Conservation (phyloP, 2,329 filamentous ascomycete genomes). For the Seiridium unicorne region DNA sequence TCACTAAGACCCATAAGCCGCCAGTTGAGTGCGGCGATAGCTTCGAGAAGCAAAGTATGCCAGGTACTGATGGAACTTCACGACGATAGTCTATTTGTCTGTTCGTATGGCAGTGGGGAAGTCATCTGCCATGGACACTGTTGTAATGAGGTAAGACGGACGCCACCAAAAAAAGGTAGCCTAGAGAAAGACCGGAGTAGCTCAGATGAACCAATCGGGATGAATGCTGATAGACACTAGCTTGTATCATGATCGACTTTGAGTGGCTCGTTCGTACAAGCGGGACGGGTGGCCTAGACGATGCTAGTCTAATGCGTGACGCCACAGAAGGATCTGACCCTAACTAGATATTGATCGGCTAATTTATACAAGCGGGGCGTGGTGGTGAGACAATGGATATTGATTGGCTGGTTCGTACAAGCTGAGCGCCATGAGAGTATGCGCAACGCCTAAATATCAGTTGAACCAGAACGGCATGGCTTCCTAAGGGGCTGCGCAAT, state of each 20-base stretch:
- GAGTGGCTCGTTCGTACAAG: not conserved
- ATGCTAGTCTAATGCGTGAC: not conserved
- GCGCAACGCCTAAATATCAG: not conserved
- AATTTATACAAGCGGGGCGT: not conserved
- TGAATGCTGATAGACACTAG: not conserved
- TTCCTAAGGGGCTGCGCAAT: not conserved
- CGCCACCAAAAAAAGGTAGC: not conserved
- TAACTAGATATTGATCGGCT: not conserved
- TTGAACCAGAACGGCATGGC: not conserved
- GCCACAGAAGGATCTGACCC: not conserved
- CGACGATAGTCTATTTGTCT: constrained; percentile 8
- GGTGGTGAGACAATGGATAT: not conserved
- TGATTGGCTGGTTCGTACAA: constrained; percentile 24
- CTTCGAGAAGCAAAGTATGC: not conserved
- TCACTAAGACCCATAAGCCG: too few species aligned
- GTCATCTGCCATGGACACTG: not conserved
- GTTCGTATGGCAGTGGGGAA: not conserved
- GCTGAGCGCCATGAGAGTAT: constrained; percentile 9
- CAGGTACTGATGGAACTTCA: not conserved
- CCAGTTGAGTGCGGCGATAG: too few species aligned
- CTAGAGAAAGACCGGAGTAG: not conserved
- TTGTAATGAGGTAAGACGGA: not conserved
- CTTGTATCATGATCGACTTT: not conserved
- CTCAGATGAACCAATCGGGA: not conserved
- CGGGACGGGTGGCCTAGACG: too few species aligned